A percentile compares a stretch with the other conserved stretches of the same genome.
These are phyloP conservation scores for Tremella fuciformis DNA, from an alignment of 768 basidiomycete genomes.

Conservation along the genomic window DNA sequence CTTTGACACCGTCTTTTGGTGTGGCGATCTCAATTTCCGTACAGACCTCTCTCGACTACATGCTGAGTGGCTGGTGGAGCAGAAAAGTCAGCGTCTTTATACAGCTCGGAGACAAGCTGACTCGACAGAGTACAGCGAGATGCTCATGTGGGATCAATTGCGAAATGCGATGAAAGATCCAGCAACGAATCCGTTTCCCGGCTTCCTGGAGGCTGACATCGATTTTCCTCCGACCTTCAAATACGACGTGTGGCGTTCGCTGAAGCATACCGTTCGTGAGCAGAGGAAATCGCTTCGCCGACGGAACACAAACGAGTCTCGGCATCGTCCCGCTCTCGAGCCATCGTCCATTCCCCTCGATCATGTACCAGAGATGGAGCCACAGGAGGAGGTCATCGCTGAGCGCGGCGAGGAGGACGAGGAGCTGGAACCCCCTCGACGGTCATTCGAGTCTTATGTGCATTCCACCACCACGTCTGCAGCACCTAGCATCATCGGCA, in stretches of 20 bases:
- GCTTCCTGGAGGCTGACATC: constrained; percentile 76
- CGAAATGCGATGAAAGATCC: constrained; percentile 69
- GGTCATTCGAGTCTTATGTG: constrained; percentile 56
- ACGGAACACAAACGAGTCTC: constrained; percentile 12
- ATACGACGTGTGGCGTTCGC: constrained; percentile 41
- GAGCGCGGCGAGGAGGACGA: constrained; percentile 24
- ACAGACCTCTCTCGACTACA: constrained; percentile 83
- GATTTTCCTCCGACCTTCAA: constrained; percentile 92
- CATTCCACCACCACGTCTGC: constrained; percentile 26
- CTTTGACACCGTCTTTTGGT: constrained; percentile 85
- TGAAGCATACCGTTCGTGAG: constrained; percentile 49
- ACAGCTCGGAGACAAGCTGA: constrained; percentile 18
- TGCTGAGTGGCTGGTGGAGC: constrained; percentile 88
- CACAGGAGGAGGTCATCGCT: constrained; percentile 17
- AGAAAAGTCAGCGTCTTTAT: constrained; percentile 60
- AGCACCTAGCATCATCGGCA: constrained; percentile 13
- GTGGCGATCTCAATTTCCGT: constrained; percentile 89
- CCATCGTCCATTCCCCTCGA: constrained; percentile 14
- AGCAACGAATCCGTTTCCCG: constrained; percentile 61
- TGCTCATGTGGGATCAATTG: constrained; percentile 86
- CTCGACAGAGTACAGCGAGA: constrained; percentile 70
- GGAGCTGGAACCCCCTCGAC: constrained; percentile 56
- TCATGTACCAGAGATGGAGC: constrained; percentile 34
- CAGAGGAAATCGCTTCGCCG: constrained; percentile 31
- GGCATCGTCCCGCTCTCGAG: constrained; percentile 2